A percentile compares a stretch with the other conserved stretches of the same genome.
Conservation (phyloP, 192 early-diverging fungal genomes). For the Rhizophagus sp. region DNA sequence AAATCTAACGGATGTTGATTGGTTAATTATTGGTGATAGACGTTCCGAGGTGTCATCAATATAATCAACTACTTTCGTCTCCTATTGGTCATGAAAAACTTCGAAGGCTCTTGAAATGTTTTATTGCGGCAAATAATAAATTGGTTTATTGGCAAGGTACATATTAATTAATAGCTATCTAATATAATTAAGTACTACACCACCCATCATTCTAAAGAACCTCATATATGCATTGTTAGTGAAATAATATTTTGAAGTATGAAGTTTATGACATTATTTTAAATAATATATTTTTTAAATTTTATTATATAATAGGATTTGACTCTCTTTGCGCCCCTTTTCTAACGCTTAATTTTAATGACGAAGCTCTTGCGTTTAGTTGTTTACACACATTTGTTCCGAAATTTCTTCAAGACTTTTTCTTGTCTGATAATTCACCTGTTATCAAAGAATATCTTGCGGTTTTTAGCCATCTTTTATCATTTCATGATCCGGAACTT, state of each 20-base stretch:
- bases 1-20: neutral
- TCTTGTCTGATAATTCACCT: conserved; percentile 67
- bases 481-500: conserved; percentile 75
- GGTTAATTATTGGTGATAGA: conserved; percentile 36
- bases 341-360: conserved; percentile 71
- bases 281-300: neutral
- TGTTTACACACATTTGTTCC: conserved; percentile 67
- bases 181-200: too few relatives aligned
- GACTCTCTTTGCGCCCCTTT: conserved; percentile 79
- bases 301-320: conserved; percentile 46
- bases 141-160: conserved; percentile 83
- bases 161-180: neutral
- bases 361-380: conserved; percentile 71
- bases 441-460: conserved; percentile 72
- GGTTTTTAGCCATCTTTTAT: conserved; percentile 63
- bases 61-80: conserved; percentile 63
- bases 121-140: conserved; percentile 59
- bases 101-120: conserved; percentile 59
- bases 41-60: conserved; percentile 70
- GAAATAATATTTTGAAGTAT: neutral
- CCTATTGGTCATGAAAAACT: conserved; percentile 62
- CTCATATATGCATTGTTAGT: too few relatives aligned
- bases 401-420: conserved; percentile 70
- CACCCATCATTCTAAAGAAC: too few relatives aligned
- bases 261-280: too few relatives aligned